Evolutionary conservation across 2,329 filamentous ascomycete genomes (phyloP), one percentile per base, ranked within the genome.

Genomic region (Penicillium sp.): DNA sequence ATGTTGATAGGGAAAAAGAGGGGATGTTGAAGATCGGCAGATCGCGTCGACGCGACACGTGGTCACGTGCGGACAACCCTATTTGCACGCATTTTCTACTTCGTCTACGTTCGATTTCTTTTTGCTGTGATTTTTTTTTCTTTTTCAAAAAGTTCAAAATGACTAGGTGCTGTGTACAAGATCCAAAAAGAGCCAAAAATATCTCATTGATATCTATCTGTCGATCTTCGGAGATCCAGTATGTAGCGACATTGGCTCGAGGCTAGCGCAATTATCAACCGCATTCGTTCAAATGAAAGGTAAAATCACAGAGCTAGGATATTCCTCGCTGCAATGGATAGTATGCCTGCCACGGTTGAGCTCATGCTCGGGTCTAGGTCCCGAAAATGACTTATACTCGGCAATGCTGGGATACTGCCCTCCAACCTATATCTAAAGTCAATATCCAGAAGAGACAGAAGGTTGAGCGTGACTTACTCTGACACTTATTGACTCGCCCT

Each of bases 291-390:
- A 48, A 29, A 65, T 60, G 45, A 75, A 75, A 2, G 74, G 76
- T 46, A 79, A 49, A 42, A 76, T 75, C 4, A 78, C 55, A 1
- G 59, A 66, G 46, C 73, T 76, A 0, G 72, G 71, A 40, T 74
- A 68, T 22, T 76, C 67, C 2, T 66, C 66, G 3, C 75, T 73
- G 39, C 67, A 68, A 48, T 78, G 72, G 22, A 78, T 66, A 11
- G 60, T 67, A 54, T 78, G 75, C 34, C 61, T 56, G 0, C 75
- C 76, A 58, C 69, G 71, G 46, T 79, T 79, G 61, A 65, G 60
- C 64, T 78, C 75, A 54, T 74, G 60, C 29, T 76, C 75, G 1
- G 75, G 75, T 10, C 76, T 59, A 4, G 72, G 71, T 32, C 63
- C 64, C 0, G 71, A 76, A 51, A 73, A 77, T 6, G 66, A 68